Conservation (phyloP, 331 rosid species). For the Telfairia occidentalis region DNA sequence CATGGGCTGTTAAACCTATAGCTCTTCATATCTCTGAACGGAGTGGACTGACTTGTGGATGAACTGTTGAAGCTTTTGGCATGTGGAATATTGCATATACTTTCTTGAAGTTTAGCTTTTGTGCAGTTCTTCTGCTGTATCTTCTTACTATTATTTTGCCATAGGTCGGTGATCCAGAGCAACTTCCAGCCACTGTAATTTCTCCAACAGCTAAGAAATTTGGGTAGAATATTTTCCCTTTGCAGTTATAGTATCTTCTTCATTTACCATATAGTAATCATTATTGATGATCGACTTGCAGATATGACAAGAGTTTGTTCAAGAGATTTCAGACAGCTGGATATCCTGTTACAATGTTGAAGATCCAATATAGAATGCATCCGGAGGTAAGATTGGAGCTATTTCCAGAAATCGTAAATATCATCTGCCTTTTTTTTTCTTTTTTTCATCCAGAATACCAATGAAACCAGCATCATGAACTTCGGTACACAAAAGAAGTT, state of each 20-base stretch:
- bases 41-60: neutral
- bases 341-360: conserved; percentile 88
- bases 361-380: conserved; percentile 96
- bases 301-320: conserved; percentile 80
- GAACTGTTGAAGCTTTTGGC: neutral
- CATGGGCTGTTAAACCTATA: neutral
- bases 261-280: neutral
- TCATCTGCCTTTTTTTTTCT: neutral
- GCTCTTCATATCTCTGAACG: neutral
- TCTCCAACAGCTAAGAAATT: conserved; percentile 57
- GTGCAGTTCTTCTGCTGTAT: neutral
- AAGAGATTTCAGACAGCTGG: conserved; percentile 79
- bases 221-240: conserved; percentile 32
- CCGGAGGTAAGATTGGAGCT: conserved; percentile 62
- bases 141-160: conserved; percentile 12
- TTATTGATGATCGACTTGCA: conserved; percentile 17
- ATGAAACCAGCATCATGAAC: neutral
- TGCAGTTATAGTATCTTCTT: neutral
- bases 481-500: neutral
- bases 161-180: conserved; percentile 90
- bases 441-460: neutral
- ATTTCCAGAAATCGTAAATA: neutral
- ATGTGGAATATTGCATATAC: neutral
- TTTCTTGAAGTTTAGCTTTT: neutral
- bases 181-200: conserved; percentile 92